phyloP scores from a whole-genome alignment of 805 yeast species.

The Candida orba region DNA sequence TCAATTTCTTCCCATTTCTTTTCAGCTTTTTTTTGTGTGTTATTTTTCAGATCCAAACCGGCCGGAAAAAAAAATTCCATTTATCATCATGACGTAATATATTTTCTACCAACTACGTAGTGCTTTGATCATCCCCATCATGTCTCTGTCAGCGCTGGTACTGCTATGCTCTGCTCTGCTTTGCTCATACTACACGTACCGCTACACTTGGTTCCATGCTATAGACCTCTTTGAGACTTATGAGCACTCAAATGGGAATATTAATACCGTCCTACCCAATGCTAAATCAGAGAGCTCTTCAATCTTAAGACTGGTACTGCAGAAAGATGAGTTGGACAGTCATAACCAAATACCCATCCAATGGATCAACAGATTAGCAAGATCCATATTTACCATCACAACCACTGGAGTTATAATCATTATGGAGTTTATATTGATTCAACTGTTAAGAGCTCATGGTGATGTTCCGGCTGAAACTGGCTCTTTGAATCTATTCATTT shows the following conservation, averaged over 20 bases:
- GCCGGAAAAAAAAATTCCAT: too few relatives aligned
- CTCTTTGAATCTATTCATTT: slow-evolving; percentile 1
- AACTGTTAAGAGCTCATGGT: slow-evolving; percentile 9
- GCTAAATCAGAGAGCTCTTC: slow-evolving; percentile 3
- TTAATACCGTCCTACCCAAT: not conserved
- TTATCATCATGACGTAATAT: too few relatives aligned
- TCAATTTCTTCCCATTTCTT: not conserved
- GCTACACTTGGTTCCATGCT: slow-evolving; percentile 15
- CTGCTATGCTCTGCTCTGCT: slow-evolving; percentile 5
- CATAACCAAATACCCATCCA: not conserved
- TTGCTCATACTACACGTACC: slow-evolving; percentile 13
- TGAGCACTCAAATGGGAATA: not conserved
- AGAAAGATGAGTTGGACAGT: slow-evolving; percentile 1
- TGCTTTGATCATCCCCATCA: too few relatives aligned
- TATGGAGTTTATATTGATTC: slow-evolving; percentile 20
- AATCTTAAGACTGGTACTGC: slow-evolving; percentile 8
- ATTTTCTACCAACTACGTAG: too few relatives aligned
- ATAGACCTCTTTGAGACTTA: slow-evolving; percentile 18
- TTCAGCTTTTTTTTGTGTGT: not conserved
- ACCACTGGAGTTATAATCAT: slow-evolving; percentile 13
- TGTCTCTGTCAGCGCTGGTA: not conserved
- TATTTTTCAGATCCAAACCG: too few relatives aligned
- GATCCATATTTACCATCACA: slow-evolving; percentile 17
- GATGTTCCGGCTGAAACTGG: slow-evolving; percentile 4
- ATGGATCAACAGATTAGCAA: slow-evolving; percentile 7